Evolutionary conservation across 129 eudicot genomes (phyloP), one percentile per base, ranked within the genome.

Genomic region (Escallonia herrerae): DNA sequence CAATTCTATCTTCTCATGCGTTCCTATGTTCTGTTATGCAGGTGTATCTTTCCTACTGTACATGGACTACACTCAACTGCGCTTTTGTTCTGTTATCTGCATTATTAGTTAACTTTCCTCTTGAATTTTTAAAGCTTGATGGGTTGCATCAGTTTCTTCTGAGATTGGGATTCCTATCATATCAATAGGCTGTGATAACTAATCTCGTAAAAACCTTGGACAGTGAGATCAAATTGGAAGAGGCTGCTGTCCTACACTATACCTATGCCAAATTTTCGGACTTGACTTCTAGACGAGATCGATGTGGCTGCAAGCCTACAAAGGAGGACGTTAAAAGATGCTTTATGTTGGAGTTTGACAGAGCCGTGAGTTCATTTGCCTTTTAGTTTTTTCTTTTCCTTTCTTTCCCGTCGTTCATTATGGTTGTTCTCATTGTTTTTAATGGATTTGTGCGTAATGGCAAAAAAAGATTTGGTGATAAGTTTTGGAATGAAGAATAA

Each of bases 241-340:
- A 87, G 81, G 98, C 96, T 68, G 98, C 98, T 74, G 95, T 91
- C 52, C 71, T 91, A 63, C 96, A 91, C 60, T 91, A 78, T 71
- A 88, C 98, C 37, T 91, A 91, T 78, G 68, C 98, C 60, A 91
- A 80, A 54, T 93, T 76, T 68, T 93, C 98, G 7, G 98, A 93
- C 74, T 80, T 93, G 84, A 93, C 98, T 60, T 93, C 98, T 64
- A 70, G 98, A 73, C 76, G 96, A 59, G 96, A 93, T 86, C 72
- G 98, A 62, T 93, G 98, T 80, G 89, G 91, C 69, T 93, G 98
- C 71, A 93, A 93, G 82, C 98, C 98, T 72, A 88, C 95, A 7
- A 86, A 91, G 70, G 97, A 87, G 22, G 97, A 87, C 66, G 96
- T 85, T 67, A 87, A 87, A 72, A 79, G 97, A 79, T 91, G 97